A percentile compares a stretch with the other conserved stretches of the same genome.
Evolutionary conservation across 2,329 filamentous ascomycete genomes (phyloP).

Genomic region (Apiospora aurea): DNA sequence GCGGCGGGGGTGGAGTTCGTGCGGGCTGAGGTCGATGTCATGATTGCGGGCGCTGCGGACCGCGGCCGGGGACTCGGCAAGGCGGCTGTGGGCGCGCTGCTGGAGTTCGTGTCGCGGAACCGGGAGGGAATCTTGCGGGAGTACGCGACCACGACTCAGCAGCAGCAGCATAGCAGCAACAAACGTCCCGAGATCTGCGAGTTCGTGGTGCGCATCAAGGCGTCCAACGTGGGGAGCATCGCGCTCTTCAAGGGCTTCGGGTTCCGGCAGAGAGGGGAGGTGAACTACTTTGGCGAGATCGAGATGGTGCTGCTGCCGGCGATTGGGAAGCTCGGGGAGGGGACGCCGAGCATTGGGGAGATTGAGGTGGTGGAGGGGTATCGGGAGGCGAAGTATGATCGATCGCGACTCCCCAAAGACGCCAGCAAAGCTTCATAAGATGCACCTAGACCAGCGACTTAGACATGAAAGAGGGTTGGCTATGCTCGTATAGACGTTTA

Average conservation of each 20-base stretch:
- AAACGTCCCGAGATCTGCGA: slow-evolving; percentile 48
- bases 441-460: background rate
- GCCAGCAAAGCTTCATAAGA: background rate
- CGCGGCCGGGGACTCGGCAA: slow-evolving; percentile 37
- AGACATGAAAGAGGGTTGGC: background rate
- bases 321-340: background rate
- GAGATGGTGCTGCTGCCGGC: slow-evolving; percentile 44
- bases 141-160: slow-evolving; percentile 45
- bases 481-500: background rate
- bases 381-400: slow-evolving; percentile 29
- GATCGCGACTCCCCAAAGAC: slow-evolving; percentile 15
- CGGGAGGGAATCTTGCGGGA: slow-evolving; percentile 62
- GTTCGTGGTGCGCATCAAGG: slow-evolving; percentile 66
- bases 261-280: slow-evolving; percentile 57
- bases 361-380: slow-evolving; percentile 5
- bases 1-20: slow-evolving; percentile 25
- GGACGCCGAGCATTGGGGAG: background rate
- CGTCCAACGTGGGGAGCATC: slow-evolving; percentile 59
- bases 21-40: slow-evolving; percentile 43
- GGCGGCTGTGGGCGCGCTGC: slow-evolving; percentile 67
- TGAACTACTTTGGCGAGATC: slow-evolving; percentile 69
- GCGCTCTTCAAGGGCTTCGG: slow-evolving; percentile 59
- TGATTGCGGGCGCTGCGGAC: slow-evolving; percentile 38
- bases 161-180: background rate
- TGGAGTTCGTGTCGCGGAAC: slow-evolving; percentile 70